Evolutionary conservation across 2,329 filamentous ascomycete genomes (phyloP), one percentile per base, ranked within the genome.

Genomic region (Curvularia hawaiiensis): DNA sequence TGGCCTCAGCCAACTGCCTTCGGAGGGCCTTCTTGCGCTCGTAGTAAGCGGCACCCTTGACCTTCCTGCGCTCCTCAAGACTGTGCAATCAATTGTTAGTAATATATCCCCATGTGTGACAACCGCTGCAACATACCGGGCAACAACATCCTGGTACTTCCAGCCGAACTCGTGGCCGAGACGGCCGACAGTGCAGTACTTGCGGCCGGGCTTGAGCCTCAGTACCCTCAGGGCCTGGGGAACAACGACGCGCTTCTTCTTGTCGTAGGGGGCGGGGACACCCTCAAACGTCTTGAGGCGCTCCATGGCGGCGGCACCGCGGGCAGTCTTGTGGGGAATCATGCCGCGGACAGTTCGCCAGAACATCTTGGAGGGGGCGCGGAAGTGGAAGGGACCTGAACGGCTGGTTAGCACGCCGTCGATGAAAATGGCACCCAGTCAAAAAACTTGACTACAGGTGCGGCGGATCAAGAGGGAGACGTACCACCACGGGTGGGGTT

Each of bases 311-410:
- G 94, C 94, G 76, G 92, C 90, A 84, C 95, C 95, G 79, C 95
- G 94, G 80, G 95, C 88, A 74, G 95, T 99, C 91, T 99, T 99
- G 92, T 99, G 95, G 79, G 95, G 95, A 74, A 99, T 96, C 95
- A 99, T 99, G 82, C 95, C 95, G 82, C 95, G 94, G 84, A 99
- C 92, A 80, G 95, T 92, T 90, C 97, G 97, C 91, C 97, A 99
- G 90, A 99, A 97, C 87, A 99, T 97, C 84, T 96, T 91, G 77
- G 93, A 96, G 67, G 95, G 95, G 75, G 94, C 92, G 81, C 95
- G 95, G 92, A 97, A 98, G 85, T 99, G 95, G 92, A 98, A 99
- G 83, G 95, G 95, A 86, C 94, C 90, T 92, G 76, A 60, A 22
- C 52, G 74, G 73, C 11, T 22, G 18, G 54, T 71, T 54, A 72